phyloP scores from a whole-genome alignment of 2,329 filamentous ascomycete genomes.

The Gnomoniopsis smithogilvyi region DNA sequence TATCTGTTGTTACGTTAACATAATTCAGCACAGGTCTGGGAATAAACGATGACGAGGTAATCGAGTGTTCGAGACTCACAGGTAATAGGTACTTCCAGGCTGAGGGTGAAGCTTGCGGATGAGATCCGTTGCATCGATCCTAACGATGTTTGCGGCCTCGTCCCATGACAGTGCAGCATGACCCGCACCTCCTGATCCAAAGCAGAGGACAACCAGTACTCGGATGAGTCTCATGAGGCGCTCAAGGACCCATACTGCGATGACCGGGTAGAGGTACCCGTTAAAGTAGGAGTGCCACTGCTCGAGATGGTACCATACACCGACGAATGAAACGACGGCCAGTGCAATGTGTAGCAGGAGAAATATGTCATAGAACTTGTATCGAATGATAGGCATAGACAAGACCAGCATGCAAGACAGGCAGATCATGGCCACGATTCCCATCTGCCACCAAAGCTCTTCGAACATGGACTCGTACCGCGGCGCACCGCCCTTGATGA shows the following conservation, averaged over 20 bases:
- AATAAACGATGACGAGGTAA: no score
- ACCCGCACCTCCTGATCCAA: background rate
- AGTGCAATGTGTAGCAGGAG: background rate
- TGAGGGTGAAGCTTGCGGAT: background rate
- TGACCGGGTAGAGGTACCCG: background rate
- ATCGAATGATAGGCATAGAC: background rate
- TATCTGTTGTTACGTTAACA: background rate
- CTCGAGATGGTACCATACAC: background rate
- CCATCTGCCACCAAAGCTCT: background rate
- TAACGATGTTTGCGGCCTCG: background rate
- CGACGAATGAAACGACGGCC: background rate
- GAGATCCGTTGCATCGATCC: background rate
- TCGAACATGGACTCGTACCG: background rate
- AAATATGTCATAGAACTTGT: conserved; percentile 5
- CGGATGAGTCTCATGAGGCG: background rate
- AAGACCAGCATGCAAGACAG: background rate
- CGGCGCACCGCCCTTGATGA: background rate
- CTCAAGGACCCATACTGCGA: conserved; percentile 5
- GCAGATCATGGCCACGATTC: no score
- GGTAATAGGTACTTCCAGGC: conserved; percentile 1
- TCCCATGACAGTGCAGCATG: background rate
- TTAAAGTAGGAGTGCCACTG: background rate
- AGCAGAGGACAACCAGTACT: background rate
- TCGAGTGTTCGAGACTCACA: background rate
- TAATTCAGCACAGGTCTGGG: background rate